phyloP scores from a whole-genome alignment of 1,284 basidiomycete genomes.

The Heterobasidion annosum region DNA sequence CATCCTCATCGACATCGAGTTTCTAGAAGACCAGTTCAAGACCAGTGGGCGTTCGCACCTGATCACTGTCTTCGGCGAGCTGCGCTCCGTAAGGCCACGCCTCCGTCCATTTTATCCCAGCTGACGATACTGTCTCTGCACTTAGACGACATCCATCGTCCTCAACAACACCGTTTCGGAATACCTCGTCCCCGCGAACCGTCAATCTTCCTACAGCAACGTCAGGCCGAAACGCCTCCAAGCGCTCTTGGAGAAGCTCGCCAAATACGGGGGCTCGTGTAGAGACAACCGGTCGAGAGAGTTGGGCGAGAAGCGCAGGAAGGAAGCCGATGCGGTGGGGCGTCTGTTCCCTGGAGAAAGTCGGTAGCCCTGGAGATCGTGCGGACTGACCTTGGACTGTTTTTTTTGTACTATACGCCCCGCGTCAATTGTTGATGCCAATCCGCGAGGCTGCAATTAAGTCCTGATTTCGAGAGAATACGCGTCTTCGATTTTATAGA shows the following conservation, averaged over 20 bases:
- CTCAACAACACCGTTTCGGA: constrained; percentile 69
- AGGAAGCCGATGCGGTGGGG: constrained; percentile 73
- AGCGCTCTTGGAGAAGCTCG: constrained; percentile 73
- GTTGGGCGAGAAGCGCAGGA: constrained; percentile 60
- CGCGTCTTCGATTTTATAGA: background rate
- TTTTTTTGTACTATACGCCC: background rate
- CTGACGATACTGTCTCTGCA: constrained; percentile 7
- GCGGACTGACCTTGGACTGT: background rate
- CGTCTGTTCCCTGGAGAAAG: constrained; percentile 60
- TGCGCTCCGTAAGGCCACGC: constrained; percentile 51
- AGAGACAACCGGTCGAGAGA: constrained; percentile 51
- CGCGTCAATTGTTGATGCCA: background rate
- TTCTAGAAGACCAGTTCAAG: constrained; percentile 77
- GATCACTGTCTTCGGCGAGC: constrained; percentile 69
- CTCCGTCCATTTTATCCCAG: constrained; percentile 18
- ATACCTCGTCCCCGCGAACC: constrained; percentile 68
- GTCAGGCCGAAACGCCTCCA: constrained; percentile 74
- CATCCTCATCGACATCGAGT: constrained; percentile 75
- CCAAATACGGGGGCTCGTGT: constrained; percentile 54
- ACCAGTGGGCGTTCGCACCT: constrained; percentile 65
- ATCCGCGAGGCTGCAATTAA: constrained; percentile 4
- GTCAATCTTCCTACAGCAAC: constrained; percentile 63
- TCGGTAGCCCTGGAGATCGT: constrained; percentile 18
- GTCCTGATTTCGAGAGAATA: background rate
- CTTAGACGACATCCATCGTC: constrained; percentile 71